These are phyloP conservation scores for Avena sativa DNA, from an alignment of 176 grass and related monocot species.

Conservation along the genomic window DNA sequence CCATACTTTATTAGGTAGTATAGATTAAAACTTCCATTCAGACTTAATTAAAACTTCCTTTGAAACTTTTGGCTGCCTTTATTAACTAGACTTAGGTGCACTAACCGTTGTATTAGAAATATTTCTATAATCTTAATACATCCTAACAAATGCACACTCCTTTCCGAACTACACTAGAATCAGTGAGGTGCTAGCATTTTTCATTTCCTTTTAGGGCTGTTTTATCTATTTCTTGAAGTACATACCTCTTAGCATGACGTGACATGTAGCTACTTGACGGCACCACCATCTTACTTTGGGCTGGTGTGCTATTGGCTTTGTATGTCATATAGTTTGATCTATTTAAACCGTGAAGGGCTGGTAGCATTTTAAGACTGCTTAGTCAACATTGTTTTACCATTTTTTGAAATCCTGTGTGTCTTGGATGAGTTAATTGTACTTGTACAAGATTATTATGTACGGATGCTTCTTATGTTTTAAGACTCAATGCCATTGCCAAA, in stretches of 20 bases:
- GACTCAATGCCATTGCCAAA: not conserved
- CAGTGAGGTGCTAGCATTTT: not conserved
- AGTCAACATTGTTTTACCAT: not conserved
- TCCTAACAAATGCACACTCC: not conserved
- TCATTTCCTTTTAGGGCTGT: not conserved
- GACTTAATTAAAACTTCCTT: not conserved
- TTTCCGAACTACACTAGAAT: not conserved
- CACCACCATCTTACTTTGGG: not conserved
- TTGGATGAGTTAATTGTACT: not conserved
- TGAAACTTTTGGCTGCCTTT: not conserved
- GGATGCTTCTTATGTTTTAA: not conserved
- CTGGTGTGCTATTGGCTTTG: not conserved
- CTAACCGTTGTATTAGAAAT: slow-evolving; percentile 1
- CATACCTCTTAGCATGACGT: not conserved
- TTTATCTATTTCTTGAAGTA: not conserved
- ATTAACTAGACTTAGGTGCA: not conserved
- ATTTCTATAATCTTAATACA: not conserved
- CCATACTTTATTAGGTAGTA: no score
- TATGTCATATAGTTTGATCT: not conserved
- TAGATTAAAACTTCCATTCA: not conserved
- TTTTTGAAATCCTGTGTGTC: not conserved
- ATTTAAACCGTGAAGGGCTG: not conserved
- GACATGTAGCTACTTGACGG: not conserved
- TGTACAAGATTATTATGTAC: not conserved
- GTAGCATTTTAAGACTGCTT: not conserved